Conservation (phyloP, 306 rosid genomes). For the Trifolium pratense region DNA sequence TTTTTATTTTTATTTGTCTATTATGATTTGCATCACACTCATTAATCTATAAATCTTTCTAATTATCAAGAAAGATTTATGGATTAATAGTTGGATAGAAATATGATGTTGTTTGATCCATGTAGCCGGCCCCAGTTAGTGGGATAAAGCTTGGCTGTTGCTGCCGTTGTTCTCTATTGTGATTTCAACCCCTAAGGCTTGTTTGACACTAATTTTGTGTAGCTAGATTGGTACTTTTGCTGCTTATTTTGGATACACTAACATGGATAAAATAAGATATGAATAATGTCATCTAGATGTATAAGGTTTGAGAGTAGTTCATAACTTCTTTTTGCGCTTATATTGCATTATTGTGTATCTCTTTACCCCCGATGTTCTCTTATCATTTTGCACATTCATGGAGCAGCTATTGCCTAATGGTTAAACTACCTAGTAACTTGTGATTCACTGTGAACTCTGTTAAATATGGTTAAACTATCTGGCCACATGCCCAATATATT, state of each 20-base stretch:
- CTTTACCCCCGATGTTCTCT: neutral
- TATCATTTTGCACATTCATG: neutral
- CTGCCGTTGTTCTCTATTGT: too few relatives aligned
- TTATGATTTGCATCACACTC: neutral
- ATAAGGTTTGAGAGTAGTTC: neutral
- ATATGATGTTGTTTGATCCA: too few relatives aligned
- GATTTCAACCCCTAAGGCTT: neutral
- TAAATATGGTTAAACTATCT: neutral
- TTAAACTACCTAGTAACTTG: neutral
- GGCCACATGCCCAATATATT: neutral
- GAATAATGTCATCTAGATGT: constrained; percentile 7
- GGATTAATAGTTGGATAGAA: too few relatives aligned
- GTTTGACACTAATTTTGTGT: neutral
- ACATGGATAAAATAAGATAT: constrained; percentile 2
- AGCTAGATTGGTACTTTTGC: neutral
- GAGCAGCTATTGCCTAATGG: neutral
- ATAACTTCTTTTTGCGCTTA: neutral
- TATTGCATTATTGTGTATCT: neutral
- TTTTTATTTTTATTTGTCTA: neutral
- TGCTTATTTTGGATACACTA: constrained; percentile 11
- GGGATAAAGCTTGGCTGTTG: too few relatives aligned
- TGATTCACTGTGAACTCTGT: neutral
- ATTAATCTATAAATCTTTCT: too few relatives aligned
- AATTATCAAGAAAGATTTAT: too few relatives aligned
- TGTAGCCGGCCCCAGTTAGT: too few relatives aligned